phyloP scores from a whole-genome alignment of 352 stramenopile species.

The Blastocystis sp. region DNA sequence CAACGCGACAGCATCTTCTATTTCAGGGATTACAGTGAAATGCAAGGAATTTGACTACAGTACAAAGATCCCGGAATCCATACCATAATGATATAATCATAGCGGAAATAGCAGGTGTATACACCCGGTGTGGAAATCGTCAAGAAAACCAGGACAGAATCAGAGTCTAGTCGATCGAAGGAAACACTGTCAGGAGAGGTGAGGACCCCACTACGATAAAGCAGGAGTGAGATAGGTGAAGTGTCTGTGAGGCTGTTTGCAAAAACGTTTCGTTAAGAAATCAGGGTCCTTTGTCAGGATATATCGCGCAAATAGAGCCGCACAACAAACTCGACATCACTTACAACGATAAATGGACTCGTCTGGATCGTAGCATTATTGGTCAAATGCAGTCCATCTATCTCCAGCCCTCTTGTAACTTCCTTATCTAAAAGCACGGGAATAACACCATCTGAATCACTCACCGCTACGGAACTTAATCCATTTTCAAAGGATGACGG shows the following conservation, averaged over 20 bases:
- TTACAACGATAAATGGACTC: not conserved
- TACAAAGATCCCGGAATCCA: not conserved
- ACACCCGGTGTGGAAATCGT: not conserved
- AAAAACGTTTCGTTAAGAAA: not conserved
- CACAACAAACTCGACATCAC: not conserved
- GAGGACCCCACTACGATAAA: not conserved
- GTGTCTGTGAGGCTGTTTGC: not conserved
- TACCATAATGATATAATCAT: not conserved
- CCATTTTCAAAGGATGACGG: not conserved
- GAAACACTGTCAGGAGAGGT: not conserved
- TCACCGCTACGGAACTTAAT: not conserved
- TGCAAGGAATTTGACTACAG: not conserved
- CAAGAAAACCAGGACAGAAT: not conserved
- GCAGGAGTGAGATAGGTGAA: not conserved
- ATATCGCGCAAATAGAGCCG: not conserved
- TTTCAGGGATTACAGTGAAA: not conserved
- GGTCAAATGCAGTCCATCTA: not conserved
- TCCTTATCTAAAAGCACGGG: not conserved
- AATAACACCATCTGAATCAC: not conserved
- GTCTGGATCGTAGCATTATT: not conserved
- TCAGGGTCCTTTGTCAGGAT: not conserved
- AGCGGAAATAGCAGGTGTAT: not conserved
- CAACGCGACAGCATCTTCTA: not conserved
- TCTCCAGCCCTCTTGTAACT: not conserved
- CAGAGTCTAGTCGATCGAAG: not conserved